Base-by-base conservation (phyloP, 129 eudicot species). In the Centrapalus pauciflorus region DNA sequence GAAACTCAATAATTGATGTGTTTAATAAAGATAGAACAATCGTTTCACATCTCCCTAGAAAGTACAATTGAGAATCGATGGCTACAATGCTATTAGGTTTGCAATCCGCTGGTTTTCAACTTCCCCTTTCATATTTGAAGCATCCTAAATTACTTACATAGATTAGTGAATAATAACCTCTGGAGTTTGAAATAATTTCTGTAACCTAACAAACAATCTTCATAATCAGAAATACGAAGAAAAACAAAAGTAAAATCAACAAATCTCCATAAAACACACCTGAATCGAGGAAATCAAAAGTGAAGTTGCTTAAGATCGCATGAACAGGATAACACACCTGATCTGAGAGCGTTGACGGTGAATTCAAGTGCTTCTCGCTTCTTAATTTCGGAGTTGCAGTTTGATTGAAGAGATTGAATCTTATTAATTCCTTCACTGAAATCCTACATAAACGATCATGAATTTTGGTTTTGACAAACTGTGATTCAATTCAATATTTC, bases 301-400 rank as follows among this genome's bases (percentile, higher is more conserved):
- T 10, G 50, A 50, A 7, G 12, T 11, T 9, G 58, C n/a, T 13
- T 30, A 13, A 8, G 28, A 41, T 28, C 28, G 23, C 21, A 29
- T n/a, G n/a, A n/a, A n/a, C n/a, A n/a, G n/a, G n/a, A 40, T 0
- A 14, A 11, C 48, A 58, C 4, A 76, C 87, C 91, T 67, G 82
- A 76, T 75, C 70, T 82, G 67, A 87, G 85, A 70, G 64, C 62
- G 43, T 55, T n/a, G 33, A 57, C 54, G 30, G 66, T 74, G 77
- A 67, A 74, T 50, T 87, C 71, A 50, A 81, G 81, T 43, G 87
- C 77, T 55, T 84, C 78, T 7, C 90, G 82, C 61, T 67, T 76
- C 71, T 70, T 63, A 7, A 81, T 59, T 68, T 81, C 85, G 23
- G 85, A 66, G 0, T 37, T 79, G 72, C 32, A 67, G 26, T 29